These are phyloP conservation scores for Pilobolus umbonatus DNA, from an alignment of 192 early-diverging fungal species.

Conservation along the genomic window DNA sequence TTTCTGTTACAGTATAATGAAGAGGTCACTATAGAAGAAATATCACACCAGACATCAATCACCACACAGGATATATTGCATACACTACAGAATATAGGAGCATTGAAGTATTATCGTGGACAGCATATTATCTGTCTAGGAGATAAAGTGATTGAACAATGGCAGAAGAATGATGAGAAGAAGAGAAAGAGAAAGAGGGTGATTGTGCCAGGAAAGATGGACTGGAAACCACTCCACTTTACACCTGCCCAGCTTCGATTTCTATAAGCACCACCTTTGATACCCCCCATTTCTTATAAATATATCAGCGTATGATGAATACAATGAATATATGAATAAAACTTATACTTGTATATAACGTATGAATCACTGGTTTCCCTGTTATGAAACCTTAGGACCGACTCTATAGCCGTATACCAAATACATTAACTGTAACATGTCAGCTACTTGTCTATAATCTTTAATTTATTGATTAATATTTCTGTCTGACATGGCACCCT, in stretches of 20 bases:
- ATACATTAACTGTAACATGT: too few species aligned
- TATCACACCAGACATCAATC: conserved; percentile 80
- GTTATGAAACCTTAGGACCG: too few species aligned
- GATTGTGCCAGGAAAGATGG: conserved; percentile 75
- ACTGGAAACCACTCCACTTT: conserved; percentile 80
- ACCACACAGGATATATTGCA: conserved; percentile 88
- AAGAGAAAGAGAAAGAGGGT: conserved; percentile 48
- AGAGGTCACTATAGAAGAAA: conserved; percentile 87
- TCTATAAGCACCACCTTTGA: conserved; percentile 44
- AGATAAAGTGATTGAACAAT: conserved; percentile 78
- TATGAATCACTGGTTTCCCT: too few species aligned
- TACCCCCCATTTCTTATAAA: too few species aligned
- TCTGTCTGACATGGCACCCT: too few species aligned
- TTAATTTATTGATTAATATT: too few species aligned
- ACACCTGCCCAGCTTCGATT: conserved; percentile 71
- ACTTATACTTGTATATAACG: too few species aligned
- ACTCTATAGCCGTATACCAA: too few species aligned
- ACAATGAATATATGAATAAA: too few species aligned
- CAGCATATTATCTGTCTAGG: conserved; percentile 86
- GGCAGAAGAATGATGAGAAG: conserved; percentile 76
- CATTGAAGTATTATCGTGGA: conserved; percentile 88
- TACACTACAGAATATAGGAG: conserved; percentile 82
- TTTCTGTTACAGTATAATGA: conserved; percentile 57
- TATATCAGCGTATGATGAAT: too few species aligned
- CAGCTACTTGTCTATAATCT: too few species aligned